phyloP scores from a whole-genome alignment of 306 rosid genomes.

The cucumber (Cucumis sativus) region DNA sequence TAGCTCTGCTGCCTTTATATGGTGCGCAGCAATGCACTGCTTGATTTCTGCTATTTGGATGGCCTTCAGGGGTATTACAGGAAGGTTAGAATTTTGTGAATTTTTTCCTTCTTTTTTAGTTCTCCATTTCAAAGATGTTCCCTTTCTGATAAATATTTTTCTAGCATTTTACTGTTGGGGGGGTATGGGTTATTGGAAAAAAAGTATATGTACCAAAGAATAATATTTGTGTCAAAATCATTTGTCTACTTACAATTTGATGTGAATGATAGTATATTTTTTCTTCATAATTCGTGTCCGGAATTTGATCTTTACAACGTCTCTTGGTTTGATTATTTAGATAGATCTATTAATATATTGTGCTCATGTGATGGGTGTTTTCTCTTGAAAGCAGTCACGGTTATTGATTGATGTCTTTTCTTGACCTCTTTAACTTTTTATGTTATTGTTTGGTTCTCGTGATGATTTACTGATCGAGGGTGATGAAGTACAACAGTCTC shows the following conservation, averaged over 20 bases:
- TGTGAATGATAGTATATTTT: neutral
- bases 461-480: neutral
- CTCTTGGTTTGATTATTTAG: neutral
- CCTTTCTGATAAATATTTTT: neutral
- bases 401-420: neutral
- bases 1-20: neutral
- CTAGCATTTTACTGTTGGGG: neutral
- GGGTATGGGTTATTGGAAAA: conserved; percentile 1
- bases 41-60: conserved; percentile 3
- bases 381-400: neutral
- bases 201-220: conserved; percentile 3
- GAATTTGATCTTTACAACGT: neutral
- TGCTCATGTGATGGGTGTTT: neutral
- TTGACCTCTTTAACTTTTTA: neutral
- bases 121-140: neutral
- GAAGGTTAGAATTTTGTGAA: conserved; percentile 10
- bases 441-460: neutral
- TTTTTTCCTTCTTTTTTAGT: neutral
- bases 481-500: neutral
- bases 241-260: neutral
- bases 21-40: neutral
- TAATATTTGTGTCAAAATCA: conserved; percentile 6
- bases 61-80: neutral
- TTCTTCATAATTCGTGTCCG: neutral
- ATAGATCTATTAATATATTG: neutral